Evolutionary conservation across 768 basidiomycete species (phyloP).

Genomic region (Boletus sp.): DNA sequence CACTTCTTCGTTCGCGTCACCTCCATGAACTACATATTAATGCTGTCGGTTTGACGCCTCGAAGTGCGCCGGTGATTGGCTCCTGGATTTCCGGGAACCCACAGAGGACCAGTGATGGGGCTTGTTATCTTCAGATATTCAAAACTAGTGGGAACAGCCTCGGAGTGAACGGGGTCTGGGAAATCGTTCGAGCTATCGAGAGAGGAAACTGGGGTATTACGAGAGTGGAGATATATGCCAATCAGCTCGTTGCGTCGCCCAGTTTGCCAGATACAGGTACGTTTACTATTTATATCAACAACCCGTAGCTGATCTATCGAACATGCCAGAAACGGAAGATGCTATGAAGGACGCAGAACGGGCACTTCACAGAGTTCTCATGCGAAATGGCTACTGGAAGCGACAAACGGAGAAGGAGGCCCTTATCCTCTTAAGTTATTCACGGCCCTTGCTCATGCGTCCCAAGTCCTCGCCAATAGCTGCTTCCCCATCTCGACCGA

Average conservation of each 20-base stretch:
- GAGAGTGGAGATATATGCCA: slow-evolving; percentile 50
- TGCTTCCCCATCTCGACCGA: slow-evolving; percentile 11
- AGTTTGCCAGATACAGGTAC: slow-evolving; percentile 5
- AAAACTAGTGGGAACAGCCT: slow-evolving; percentile 60
- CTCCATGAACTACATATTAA: slow-evolving; percentile 56
- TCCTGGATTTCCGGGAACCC: slow-evolving; percentile 48
- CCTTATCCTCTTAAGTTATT: slow-evolving; percentile 46
- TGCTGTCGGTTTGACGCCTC: slow-evolving; percentile 43
- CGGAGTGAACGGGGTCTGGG: slow-evolving; percentile 43
- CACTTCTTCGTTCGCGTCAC: slow-evolving; percentile 43
- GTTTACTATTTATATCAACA: slow-evolving; percentile 5
- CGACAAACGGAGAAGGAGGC: slow-evolving; percentile 48
- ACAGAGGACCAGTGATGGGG: slow-evolving; percentile 9
- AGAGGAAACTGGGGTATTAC: slow-evolving; percentile 49
- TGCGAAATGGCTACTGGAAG: slow-evolving; percentile 50
- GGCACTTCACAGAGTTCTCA: slow-evolving; percentile 37
- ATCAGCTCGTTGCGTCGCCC: slow-evolving; percentile 30
- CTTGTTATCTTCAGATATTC: slow-evolving; percentile 46
- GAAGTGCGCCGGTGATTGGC: slow-evolving; percentile 43
- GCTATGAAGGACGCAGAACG: slow-evolving; percentile 37
- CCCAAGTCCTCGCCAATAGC: slow-evolving; percentile 14
- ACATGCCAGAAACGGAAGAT: slow-evolving; percentile 18
- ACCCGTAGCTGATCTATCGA: slow-evolving; percentile 14
- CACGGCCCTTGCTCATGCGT: slow-evolving; percentile 47
- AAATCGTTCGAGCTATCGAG: slow-evolving; percentile 48